Base-by-base conservation (phyloP, 2,329 filamentous ascomycete species). In the Ascocoryne sarcoides region DNA sequence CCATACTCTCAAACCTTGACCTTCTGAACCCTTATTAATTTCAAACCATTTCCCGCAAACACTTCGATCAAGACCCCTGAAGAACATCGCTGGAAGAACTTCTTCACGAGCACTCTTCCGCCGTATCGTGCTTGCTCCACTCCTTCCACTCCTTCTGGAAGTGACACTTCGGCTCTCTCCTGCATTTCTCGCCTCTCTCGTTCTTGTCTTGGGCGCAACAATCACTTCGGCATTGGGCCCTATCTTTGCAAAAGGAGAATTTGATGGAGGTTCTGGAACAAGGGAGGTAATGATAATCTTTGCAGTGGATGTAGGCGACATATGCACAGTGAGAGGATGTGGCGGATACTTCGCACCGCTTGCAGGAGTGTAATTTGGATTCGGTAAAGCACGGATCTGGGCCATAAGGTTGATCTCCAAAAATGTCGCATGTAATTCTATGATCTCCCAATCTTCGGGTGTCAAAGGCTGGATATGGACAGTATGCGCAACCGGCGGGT, bases 391-490 rank as follows among this genome's bases (percentile, higher is more conserved):
- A 54, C 92, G 82, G 53, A 98, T 89, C 65, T 98, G 92, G 32
- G 82, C 84, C 21, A 95, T 70, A 38, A 98, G 79, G 61, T 98
- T 96, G 49, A 95, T 71, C 59, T 98, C 92, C 37, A 98, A 70
- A 58, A 96, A 98, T 12, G 83, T 92, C 4, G 92, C 92, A 66
- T 98, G 92, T 2, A 98, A 70, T 63, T 98, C 92, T 54, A 98
- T 96, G 55, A 96, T 94, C 64, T 98, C 92, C 92, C 92, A 98
- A 60, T 98, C 92, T 43, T 93, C 87, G 1, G 90, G 79, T 0
- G 92, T 96, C 55, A 96, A 65, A 23, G 92, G 92, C 61, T 98
- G 93, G 53, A 98, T 96, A 59, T 95, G 88, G 62, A 98, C 83
- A 2, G 89, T 96, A 62, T 95, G 87, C 36, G 88, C 87, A 49